Evolutionary conservation across 2,329 filamentous ascomycete species (phyloP).

Genomic region (Hymenoscyphus salicellus): DNA sequence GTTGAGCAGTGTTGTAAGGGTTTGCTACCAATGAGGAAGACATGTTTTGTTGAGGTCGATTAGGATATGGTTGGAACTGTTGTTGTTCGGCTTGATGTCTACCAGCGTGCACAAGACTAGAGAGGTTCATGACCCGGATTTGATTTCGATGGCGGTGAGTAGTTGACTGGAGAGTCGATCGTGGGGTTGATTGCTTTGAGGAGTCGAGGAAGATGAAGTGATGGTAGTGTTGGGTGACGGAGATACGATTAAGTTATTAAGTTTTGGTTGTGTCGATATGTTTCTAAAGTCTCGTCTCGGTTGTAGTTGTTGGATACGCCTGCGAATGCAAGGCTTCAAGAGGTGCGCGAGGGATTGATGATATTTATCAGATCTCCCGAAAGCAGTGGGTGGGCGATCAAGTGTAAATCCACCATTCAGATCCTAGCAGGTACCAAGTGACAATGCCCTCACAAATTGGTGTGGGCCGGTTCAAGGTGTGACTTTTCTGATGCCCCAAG

Average conservation of each 20-base stretch:
- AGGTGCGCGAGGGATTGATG: constrained; percentile 43
- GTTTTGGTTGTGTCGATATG: constrained; percentile 34
- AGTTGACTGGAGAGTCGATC: constrained; percentile 7
- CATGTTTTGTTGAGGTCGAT: constrained; percentile 42
- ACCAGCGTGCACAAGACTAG: constrained; percentile 36
- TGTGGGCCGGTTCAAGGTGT: constrained; percentile 43
- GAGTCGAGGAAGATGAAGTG: not conserved
- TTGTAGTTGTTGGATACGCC: constrained; percentile 31
- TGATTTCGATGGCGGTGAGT: constrained; percentile 5
- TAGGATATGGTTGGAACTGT: constrained; percentile 28
- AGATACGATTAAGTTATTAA: constrained; percentile 32
- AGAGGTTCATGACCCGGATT: constrained; percentile 37
- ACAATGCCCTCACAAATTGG: constrained; percentile 54
- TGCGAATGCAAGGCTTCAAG: constrained; percentile 31
- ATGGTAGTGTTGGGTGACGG: constrained; percentile 17
- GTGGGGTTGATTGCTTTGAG: constrained; percentile 8
- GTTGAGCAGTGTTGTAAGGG: constrained; percentile 47
- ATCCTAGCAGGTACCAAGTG: constrained; percentile 47
- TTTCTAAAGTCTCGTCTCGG: constrained; percentile 35
- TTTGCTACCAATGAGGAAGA: constrained; percentile 44
- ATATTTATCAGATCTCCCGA: constrained; percentile 51
- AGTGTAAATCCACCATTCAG: constrained; percentile 48
- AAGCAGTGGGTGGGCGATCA: constrained; percentile 49
- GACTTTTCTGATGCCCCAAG: constrained; percentile 36
- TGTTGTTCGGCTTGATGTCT: constrained; percentile 32